Evolutionary conservation across 1,139 yeast species (phyloP).

Genomic region (Blastobotrys niveus): DNA sequence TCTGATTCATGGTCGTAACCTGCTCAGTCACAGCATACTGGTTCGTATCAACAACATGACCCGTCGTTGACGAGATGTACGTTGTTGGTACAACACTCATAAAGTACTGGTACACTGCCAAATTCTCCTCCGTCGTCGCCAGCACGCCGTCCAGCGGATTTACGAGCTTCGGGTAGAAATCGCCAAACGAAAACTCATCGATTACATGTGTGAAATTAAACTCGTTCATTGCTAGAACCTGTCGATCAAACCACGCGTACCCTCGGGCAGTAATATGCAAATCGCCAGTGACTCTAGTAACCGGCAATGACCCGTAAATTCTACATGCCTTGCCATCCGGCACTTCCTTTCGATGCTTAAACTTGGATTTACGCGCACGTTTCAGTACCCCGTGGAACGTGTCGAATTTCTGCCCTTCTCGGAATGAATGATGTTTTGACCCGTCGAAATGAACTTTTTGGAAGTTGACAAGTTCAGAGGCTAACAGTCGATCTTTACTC

Average conservation of each 20-base stretch:
- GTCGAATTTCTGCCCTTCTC: conserved; percentile 18
- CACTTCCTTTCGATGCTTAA: conserved; percentile 39
- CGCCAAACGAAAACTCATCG: conserved; percentile 86
- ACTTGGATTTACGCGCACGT: conserved; percentile 42
- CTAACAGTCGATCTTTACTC: conserved; percentile 71
- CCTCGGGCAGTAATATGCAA: conserved; percentile 80
- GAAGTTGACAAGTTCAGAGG: conserved; percentile 62
- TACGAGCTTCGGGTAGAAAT: conserved; percentile 74
- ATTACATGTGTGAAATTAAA: conserved; percentile 75
- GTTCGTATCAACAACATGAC: conserved; percentile 68
- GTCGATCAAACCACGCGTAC: conserved; percentile 42
- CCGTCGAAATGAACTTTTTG: conserved; percentile 21
- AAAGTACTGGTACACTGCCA: conserved; percentile 47
- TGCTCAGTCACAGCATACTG: conserved; percentile 78
- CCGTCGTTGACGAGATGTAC: conserved; percentile 54
- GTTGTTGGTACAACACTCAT: conserved; percentile 80
- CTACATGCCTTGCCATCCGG: conserved; percentile 74
- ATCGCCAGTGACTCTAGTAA: conserved; percentile 80
- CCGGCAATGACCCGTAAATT: conserved; percentile 79
- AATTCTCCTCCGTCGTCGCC: conserved; percentile 33
- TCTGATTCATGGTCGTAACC: conserved; percentile 30
- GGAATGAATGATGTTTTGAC: conserved; percentile 15
- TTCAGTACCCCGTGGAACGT: conserved; percentile 24
- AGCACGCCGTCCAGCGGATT: conserved; percentile 69
- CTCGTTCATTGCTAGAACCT: conserved; percentile 40